Conservation (phyloP, 371 early-diverging fungal genomes). For the Mucor plumbeus region DNA sequence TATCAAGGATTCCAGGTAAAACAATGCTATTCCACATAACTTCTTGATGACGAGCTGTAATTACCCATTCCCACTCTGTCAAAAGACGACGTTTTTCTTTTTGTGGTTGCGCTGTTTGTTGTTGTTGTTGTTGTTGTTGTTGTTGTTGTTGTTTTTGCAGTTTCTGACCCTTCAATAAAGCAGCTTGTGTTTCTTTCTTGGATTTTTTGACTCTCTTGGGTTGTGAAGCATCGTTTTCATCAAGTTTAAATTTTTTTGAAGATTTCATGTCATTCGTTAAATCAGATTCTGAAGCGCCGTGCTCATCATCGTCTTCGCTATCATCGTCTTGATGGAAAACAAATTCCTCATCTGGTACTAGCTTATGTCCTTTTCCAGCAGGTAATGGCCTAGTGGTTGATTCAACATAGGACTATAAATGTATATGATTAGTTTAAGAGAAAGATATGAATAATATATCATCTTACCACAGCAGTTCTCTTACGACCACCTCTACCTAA, state of each 20-base stretch:
- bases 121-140: background rate
- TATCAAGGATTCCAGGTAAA: background rate
- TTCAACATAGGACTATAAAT: background rate
- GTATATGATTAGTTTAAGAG: background rate
- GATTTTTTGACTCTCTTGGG: no score
- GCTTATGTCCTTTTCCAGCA: background rate
- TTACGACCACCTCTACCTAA: conserved; percentile 51
- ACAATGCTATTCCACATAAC: background rate
- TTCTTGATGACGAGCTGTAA: background rate
- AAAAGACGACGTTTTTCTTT: background rate
- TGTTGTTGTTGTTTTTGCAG: background rate
- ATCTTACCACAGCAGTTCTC: conserved; percentile 28
- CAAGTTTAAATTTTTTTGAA: background rate
- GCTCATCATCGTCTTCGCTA: background rate
- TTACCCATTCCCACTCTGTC: background rate
- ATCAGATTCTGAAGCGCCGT: background rate
- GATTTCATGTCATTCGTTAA: background rate
- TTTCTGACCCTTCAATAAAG: no score
- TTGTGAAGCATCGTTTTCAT: background rate
- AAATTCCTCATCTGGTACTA: background rate
- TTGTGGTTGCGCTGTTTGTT: background rate
- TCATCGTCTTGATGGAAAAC: background rate
- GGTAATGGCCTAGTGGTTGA: background rate
- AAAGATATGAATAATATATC: background rate
- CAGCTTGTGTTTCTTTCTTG: no score